Evolutionary conservation across 2,329 filamentous ascomycete genomes (phyloP), one percentile per base, ranked within the genome.

Genomic region (Kalmusia sp.): DNA sequence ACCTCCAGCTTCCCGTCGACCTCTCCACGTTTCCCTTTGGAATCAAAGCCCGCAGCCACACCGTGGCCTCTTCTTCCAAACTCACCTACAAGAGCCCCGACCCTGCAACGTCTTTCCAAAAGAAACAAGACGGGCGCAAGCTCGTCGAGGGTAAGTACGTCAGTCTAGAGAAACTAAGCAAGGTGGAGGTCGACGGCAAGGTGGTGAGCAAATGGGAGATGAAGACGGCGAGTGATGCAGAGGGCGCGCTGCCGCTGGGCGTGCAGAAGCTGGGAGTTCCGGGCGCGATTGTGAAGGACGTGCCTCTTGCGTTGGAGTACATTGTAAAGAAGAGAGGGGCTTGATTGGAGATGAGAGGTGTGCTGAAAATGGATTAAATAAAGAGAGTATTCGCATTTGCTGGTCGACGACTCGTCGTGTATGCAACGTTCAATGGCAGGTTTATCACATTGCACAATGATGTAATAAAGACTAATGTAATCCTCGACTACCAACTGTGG

Each of bases 141-240:
- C 72, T 84, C 3, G 81, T 87, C 6, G 71, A 82, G 25, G 89
- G 83, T 3, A 77, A 78, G 8, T 92, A 91, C 63, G 83, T 80
- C 24, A 87, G 85, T 58, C 78, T 92, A 1, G 89, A 92, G 76
- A 76, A 84, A 39, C 75, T 89, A 11, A 24, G 15, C 35, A 33
- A 46, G 34, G 6, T 47, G 8, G 41, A 52, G 6, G n/a, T 46
- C 9, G 40, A 38, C 12, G 49, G 38, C 30, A 44, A 22, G 17
- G 17, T 7, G 37, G 21, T 19, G 17, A 54, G 22, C 17, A 44
- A 89, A 71, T 95, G 90, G 90, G 78, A 88, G 52, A 93, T 93
- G 88, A 88, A 85, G 7, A 93, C 90, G 8, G 83, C 87, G 9
- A 89, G 86, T 54, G 84, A 93, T 69, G 90, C 90, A 0, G 80